Evolutionary conservation across 176 grass and related monocot species (phyloP), one percentile per base, ranked within the genome.

Genomic region (Aegilops speltoides): DNA sequence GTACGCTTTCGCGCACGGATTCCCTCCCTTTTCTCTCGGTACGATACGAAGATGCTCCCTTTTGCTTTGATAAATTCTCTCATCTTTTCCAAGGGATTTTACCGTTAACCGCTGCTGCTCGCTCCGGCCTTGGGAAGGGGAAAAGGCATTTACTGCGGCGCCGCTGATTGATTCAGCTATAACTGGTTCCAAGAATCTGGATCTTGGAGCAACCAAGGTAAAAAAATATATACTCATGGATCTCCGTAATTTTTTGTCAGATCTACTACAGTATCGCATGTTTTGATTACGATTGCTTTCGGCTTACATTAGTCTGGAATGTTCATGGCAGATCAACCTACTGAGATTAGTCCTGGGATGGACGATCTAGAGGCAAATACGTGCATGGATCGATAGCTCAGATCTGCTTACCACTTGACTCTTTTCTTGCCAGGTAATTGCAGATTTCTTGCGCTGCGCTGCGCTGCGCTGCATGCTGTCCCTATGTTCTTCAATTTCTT

Each of bases 1-100:
- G 65, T 41, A 77, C 87, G 87, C 85, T 43, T 77, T 48, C 61
- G 6, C 52, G 61, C 69, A 85, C 77, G 77, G 89, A 88, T 91
- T 88, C 89, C 85, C 64, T 86, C 88, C 23, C 38, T 41, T 77
- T 54, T 48, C 72, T 45, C 73, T 46, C 69, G 75, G 43, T 45
- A 45, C 43, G 23, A 70, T 77, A 82, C 83, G 26, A 82, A 86
- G 74, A 19, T 62, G 29, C 81, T 28, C 19, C 25, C 43, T 52
- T 80, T 57, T 61, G 41, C 74, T 12, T 50, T 37, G 40, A 19
- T 36, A 52, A 33, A 52, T 66, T 33, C 70, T 54, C 87, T 84
- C 66, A 73, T 87, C 80, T 11, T 87, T 80, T 74, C 89, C 89
- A 1, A 60, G 57, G 73, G 10, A 86, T 86, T 59, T 56, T 72